These are phyloP conservation scores for Alectoria sarmentosa DNA, from an alignment of 495 filamentous ascomycete genomes.

Conservation along the genomic window DNA sequence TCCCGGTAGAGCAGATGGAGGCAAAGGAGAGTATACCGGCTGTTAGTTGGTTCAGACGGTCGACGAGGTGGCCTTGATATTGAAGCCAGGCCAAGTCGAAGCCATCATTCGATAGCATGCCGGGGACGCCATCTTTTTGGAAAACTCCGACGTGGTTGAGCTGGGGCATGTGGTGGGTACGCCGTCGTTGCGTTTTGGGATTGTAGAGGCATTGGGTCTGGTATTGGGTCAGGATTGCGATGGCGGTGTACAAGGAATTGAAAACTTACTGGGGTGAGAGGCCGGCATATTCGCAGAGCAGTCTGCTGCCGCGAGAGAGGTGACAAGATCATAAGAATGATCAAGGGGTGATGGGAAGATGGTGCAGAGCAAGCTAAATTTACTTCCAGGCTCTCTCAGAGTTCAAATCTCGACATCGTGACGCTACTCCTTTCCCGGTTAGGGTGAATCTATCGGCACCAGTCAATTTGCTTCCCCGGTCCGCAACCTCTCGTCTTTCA, in stretches of 20 bases:
- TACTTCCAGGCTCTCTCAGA: conserved; percentile 8
- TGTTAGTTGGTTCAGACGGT: conserved; percentile 66
- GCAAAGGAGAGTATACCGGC: conserved; percentile 51
- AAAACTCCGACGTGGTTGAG: conserved; percentile 50
- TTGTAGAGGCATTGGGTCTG: conserved; percentile 22
- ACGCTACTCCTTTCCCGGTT: conserved; percentile 2
- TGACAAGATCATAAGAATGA: conserved; percentile 45
- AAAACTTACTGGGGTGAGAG: conserved; percentile 14
- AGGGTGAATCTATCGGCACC: conserved; percentile 10
- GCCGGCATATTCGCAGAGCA: conserved; percentile 37
- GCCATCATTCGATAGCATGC: conserved; percentile 56
- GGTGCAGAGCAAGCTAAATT: conserved; percentile 17
- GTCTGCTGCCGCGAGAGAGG: conserved; percentile 44
- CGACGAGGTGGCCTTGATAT: conserved; percentile 66
- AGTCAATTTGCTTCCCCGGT: conserved; percentile 13
- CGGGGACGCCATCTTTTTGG: conserved; percentile 53
- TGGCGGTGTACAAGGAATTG: not conserved
- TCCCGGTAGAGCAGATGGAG: not conserved
- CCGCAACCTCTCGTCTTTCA: conserved; percentile 7
- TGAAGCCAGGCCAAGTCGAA: conserved; percentile 74
- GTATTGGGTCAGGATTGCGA: conserved; percentile 6
- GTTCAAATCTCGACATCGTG: conserved; percentile 1
- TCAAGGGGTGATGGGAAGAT: conserved; percentile 7
- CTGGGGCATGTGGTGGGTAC: conserved; percentile 49
- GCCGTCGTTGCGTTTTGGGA: conserved; percentile 30